These are phyloP conservation scores for Thermothelomyces thermophilus DNA, from an alignment of 2,329 filamentous ascomycete genomes.

Conservation along the genomic window DNA sequence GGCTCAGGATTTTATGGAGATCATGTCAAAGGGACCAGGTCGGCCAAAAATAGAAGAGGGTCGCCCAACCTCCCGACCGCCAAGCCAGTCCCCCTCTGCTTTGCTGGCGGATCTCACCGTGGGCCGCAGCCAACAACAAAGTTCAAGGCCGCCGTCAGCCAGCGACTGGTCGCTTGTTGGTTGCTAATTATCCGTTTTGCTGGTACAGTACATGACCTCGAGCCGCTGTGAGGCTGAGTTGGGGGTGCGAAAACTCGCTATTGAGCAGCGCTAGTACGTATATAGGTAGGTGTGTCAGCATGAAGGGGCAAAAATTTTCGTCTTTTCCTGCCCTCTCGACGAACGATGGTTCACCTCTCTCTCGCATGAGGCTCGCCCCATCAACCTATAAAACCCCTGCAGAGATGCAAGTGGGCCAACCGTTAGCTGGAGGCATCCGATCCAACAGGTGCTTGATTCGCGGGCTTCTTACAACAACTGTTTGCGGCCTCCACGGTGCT, in stretches of 20 bases:
- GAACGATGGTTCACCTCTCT: background rate
- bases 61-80: background rate
- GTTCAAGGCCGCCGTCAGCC: background rate
- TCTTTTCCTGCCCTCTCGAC: background rate
- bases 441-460: background rate
- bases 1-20: no score
- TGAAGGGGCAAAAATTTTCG: background rate
- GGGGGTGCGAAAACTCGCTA: background rate
- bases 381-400: no score
- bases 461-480: no score
- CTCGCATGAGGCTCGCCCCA: no score
- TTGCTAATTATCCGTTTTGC: no score
- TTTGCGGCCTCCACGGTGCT: background rate
- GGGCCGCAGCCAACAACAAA: background rate
- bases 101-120: background rate
- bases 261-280: no score
- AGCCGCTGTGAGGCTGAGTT: conserved; percentile 3
- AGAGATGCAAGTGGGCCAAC: background rate
- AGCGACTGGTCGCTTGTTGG: no score
- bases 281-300: background rate
- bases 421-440: background rate
- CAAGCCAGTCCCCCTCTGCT: background rate
- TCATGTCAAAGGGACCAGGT: background rate
- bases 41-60: conserved; percentile 12
- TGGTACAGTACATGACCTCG: no score